These are phyloP conservation scores for Arthrobotrys musiformis DNA, from an alignment of 2,329 filamentous ascomycete species.

Conservation along the genomic window DNA sequence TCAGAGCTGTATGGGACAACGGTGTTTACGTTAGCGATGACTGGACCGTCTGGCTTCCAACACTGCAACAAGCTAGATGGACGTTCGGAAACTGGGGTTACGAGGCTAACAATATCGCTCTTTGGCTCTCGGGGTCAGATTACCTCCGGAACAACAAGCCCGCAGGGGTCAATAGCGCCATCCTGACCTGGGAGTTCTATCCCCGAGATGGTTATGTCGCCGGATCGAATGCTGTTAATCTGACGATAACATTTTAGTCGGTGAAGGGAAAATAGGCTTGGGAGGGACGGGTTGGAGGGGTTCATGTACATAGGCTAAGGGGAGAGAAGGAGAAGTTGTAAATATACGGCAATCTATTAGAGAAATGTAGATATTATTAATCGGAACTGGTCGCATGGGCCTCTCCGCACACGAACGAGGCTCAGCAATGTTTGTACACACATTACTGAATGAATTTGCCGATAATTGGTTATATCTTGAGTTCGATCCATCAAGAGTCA, in stretches of 20 bases:
- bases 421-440: too few relatives aligned
- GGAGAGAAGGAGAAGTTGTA: background rate
- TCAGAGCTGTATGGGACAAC: slow-evolving; percentile 67
- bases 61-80: slow-evolving; percentile 66
- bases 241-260: slow-evolving; percentile 27
- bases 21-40: slow-evolving; percentile 68
- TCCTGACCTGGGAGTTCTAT: slow-evolving; percentile 39
- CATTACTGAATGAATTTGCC: too few relatives aligned
- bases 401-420: background rate
- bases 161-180: slow-evolving; percentile 29
- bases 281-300: background rate
- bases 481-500: too few relatives aligned
- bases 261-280: background rate
- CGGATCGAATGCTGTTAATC: slow-evolving; percentile 32
- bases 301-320: background rate
- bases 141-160: slow-evolving; percentile 49
- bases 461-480: background rate
- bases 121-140: slow-evolving; percentile 16
- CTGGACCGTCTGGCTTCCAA: slow-evolving; percentile 69
- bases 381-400: background rate
- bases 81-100: slow-evolving; percentile 59
- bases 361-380: background rate
- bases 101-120: slow-evolving; percentile 39
- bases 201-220: slow-evolving; percentile 29
- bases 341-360: background rate